Evolutionary conservation across 306 rosid species (phyloP).

Genomic region (Rubus idaeus): DNA sequence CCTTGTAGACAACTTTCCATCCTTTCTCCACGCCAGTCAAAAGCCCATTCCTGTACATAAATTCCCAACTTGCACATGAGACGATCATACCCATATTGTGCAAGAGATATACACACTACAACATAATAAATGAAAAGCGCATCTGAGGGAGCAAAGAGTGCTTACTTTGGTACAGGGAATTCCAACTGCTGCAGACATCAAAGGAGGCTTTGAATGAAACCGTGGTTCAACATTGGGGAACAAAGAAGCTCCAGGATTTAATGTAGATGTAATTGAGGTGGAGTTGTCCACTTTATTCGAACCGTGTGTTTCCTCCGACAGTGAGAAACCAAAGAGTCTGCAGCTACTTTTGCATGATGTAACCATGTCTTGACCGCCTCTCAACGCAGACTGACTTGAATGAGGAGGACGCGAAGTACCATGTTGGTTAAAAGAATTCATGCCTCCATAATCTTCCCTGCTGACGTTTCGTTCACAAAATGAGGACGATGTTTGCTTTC

Average conservation of each 20-base stretch:
- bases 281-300: slow-evolving; percentile 46
- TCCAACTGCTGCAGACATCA: slow-evolving; percentile 51
- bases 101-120: slow-evolving; percentile 9
- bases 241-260: slow-evolving; percentile 54
- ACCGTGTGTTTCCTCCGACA: slow-evolving; percentile 55
- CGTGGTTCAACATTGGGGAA: slow-evolving; percentile 50
- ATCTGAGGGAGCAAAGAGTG: slow-evolving; percentile 18
- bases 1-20: slow-evolving; percentile 31
- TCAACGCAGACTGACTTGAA: slow-evolving; percentile 26
- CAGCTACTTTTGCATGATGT: slow-evolving; percentile 73
- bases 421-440: slow-evolving; percentile 29
- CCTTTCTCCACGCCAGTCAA: slow-evolving; percentile 30
- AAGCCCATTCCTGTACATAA: slow-evolving; percentile 26
- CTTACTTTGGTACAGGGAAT: slow-evolving; percentile 64
- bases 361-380: slow-evolving; percentile 51
- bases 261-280: slow-evolving; percentile 36
- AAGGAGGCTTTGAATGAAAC: slow-evolving; percentile 48
- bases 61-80: slow-evolving; percentile 26
- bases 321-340: slow-evolving; percentile 88
- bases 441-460: slow-evolving; percentile 32
- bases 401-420: slow-evolving; percentile 32
- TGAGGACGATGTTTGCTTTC: slow-evolving; percentile 30
- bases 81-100: slow-evolving; percentile 10
- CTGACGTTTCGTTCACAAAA: slow-evolving; percentile 27
- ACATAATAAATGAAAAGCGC: slow-evolving; percentile 26